Base-by-base conservation (phyloP, 176 grass and related monocot genomes). In the Pontederia crassipes region DNA sequence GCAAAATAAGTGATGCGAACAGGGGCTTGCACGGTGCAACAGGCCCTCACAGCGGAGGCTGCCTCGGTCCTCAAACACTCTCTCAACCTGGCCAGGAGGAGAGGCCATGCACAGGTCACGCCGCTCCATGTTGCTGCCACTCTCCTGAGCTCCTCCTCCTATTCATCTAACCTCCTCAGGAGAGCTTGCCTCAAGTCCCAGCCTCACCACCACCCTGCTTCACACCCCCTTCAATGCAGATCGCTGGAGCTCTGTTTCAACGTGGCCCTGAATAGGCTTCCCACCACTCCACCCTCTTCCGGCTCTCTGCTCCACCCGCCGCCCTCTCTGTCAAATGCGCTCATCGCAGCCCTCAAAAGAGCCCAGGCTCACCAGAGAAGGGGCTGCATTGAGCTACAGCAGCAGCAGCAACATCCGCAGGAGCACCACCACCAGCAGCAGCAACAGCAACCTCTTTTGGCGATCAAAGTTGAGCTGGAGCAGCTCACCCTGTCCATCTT, bases 211-310 rank as follows among this genome's bases (percentile, higher is more conserved):
- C 64, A 17, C 15, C 15, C 51, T 28, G 69, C 72, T 28, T 61
- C 72, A 7, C 79, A 84, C 73, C 78, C 82, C 46, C 78, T 90
- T 10, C 86, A 82, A 74, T 90, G 92, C 81, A 83, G 92, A 50
- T 87, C 92, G n/a, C 86, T 96, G 8, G 87, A 96, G 81, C 81
- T 90, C 14, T 96, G 92, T 70, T 96, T 96, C 83, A 90, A 90
- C n/a, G 92, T 96, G 7, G 92, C 92, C 3, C 83, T 96, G 65
- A 88, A 96, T 65, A 61, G 92, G 0, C 79, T 90, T 12, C 84
- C 92, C 10, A 78, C 78, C 61, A 77, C 59, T 9, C 59, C 85
- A 48, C 26, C 79, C 56, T 83, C 89, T 12, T 79, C 79, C 46
- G 74, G 62, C 11, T 72, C 80, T 46, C 69, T 90, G 17, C 71